A percentile compares a stretch with the other conserved stretches of the same genome.
Evolutionary conservation across 2,329 filamentous ascomycete genomes (phyloP).

Genomic region (Beauveria scarabaeidicola): DNA sequence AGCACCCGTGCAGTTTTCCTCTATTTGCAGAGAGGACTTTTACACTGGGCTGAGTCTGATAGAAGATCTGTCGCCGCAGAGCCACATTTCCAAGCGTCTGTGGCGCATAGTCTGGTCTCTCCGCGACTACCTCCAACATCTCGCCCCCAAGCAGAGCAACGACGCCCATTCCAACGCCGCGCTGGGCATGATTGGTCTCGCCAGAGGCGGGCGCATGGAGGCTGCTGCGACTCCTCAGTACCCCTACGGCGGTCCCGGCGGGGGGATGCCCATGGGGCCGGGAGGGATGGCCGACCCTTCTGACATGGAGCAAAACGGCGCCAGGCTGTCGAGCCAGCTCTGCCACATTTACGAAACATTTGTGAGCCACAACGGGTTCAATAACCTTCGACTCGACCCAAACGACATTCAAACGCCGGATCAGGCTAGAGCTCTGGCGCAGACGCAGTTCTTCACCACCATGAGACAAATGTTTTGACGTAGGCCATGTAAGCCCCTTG

Average conservation of each 20-base stretch:
- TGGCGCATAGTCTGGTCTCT: conserved; percentile 66
- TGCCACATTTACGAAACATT: background rate
- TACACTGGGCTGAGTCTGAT: conserved; percentile 70
- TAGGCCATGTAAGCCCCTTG: too few relatives aligned
- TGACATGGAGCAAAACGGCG: background rate
- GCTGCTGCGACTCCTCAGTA: background rate
- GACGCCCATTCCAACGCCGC: conserved; percentile 45
- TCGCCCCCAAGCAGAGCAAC: conserved; percentile 47
- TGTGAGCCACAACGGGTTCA: background rate
- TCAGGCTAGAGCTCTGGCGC: background rate
- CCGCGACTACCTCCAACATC: conserved; percentile 61
- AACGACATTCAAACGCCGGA: background rate
- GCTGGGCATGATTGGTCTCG: conserved; percentile 47
- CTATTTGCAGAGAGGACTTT: conserved; percentile 63
- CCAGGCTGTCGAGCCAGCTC: background rate
- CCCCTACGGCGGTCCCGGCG: background rate
- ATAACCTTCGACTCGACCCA: background rate
- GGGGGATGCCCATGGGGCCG: background rate
- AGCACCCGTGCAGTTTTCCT: conserved; percentile 62
- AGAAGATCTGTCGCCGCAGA: conserved; percentile 61
- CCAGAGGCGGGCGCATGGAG: conserved; percentile 23
- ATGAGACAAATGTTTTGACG: conserved; percentile 4
- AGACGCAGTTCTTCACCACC: background rate
- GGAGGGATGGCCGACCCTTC: background rate
- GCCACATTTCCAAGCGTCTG: conserved; percentile 61